These are phyloP conservation scores for Ochromonas danica DNA, from an alignment of 108 stramenopile genomes.

Conservation along the genomic window DNA sequence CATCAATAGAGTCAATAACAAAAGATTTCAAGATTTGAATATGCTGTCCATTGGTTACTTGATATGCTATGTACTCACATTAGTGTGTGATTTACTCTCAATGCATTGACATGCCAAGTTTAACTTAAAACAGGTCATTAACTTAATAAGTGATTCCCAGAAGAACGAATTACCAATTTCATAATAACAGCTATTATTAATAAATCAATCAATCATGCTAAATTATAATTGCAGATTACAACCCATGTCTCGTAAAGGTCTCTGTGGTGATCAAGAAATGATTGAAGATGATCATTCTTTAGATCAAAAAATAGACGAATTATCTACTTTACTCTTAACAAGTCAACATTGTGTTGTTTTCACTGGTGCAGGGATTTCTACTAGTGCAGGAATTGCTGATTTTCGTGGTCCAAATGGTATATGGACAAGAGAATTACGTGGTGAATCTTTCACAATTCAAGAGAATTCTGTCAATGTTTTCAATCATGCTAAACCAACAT, in stretches of 20 bases:
- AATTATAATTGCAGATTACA: neutral
- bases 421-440: constrained; percentile 36
- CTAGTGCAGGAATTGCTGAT: constrained; percentile 34
- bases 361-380: neutral
- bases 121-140: too few species aligned
- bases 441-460: constrained; percentile 35
- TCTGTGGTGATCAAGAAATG: neutral
- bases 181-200: too few species aligned
- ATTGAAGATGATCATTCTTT: neutral
- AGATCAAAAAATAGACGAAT: neutral
- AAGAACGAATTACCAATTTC: too few species aligned
- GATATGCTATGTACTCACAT: too few species aligned
- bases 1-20: too few species aligned
- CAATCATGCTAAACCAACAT: constrained; percentile 43
- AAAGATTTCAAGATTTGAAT: too few species aligned
- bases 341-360: neutral
- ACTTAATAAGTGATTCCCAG: too few species aligned
- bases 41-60: too few species aligned
- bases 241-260: neutral
- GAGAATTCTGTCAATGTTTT: constrained; percentile 27
- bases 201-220: neutral
- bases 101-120: too few species aligned
- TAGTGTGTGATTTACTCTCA: too few species aligned
- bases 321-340: neutral
- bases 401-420: constrained; percentile 38